Percentiles rank a stretch among this genome's conserved stretches.
Evolutionary conservation across 352 stramenopile genomes (phyloP).

Genomic region (Pythium monospermum): DNA sequence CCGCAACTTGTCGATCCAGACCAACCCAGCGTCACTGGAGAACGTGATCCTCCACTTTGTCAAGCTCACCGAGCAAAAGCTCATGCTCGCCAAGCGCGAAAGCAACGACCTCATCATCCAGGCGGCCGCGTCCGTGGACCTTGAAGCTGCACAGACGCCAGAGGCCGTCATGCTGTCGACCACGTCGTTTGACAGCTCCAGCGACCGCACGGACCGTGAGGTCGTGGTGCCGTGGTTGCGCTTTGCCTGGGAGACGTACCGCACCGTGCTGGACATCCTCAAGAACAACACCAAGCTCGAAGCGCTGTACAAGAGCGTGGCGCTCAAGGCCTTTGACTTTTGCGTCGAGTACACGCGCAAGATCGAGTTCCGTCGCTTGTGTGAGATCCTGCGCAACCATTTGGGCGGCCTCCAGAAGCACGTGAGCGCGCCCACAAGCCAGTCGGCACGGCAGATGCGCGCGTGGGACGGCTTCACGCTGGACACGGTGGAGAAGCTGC

Average conservation of each 20-base stretch:
- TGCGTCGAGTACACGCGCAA: conserved; percentile 87
- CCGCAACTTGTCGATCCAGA: conserved; percentile 92
- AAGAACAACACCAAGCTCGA: conserved; percentile 94
- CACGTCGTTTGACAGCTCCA: conserved; percentile 94
- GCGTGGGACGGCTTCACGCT: conserved; percentile 96
- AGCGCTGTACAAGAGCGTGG: conserved; percentile 70
- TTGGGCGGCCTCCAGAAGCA: conserved; percentile 94
- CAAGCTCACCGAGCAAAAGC: conserved; percentile 83
- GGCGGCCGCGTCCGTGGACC: conserved; percentile 77
- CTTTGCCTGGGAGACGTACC: conserved; percentile 98
- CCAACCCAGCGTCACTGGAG: conserved; percentile 94
- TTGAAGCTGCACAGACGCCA: conserved; percentile 92
- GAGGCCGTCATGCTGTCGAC: conserved; percentile 96
- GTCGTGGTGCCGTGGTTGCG: conserved; percentile 91
- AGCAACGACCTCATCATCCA: conserved; percentile 85
- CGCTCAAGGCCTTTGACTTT: conserved; percentile 80
- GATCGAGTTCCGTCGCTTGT: conserved; percentile 96
- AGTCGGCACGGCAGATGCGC: conserved; percentile 83
- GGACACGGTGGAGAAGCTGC: conserved; percentile 93
- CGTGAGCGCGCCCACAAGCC: conserved; percentile 55
- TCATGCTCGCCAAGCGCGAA: conserved; percentile 77
- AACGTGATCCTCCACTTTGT: conserved; percentile 93
- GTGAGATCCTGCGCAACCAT: conserved; percentile 97
- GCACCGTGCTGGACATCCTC: conserved; percentile 96
- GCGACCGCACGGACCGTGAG: conserved; percentile 93